Evolutionary conservation across 78 protist species (phyloP).

Genomic region (Dictyostelium discoideum): dicty_2.7 NC_007090.3:2543501-2544000

Average conservation of each 20-base stretch:
- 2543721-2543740: not conserved
- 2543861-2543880: not conserved
- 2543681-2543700: slow-evolving; percentile 51
- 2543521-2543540: slow-evolving; percentile 37
- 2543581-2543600: slow-evolving; percentile 69
- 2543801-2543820: slow-evolving; percentile 33
- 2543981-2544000: not conserved
- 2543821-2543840: not conserved
- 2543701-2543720: slow-evolving; percentile 47
- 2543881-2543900: not conserved
- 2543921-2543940: not conserved
- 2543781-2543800: slow-evolving; percentile 18
- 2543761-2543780: slow-evolving; percentile 19
- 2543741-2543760: not conserved
- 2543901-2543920: slow-evolving; percentile 12
- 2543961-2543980: slow-evolving; percentile 15
- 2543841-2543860: not conserved
- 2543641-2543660: slow-evolving; percentile 10
- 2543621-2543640: slow-evolving; percentile 49
- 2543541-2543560: slow-evolving; percentile 13
- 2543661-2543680: slow-evolving; percentile 15
- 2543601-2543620: slow-evolving; percentile 28
- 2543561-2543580: slow-evolving; percentile 65
- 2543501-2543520: not conserved
- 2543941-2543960: slow-evolving; percentile 40